Percentiles rank a stretch among this genome's conserved stretches.
Conservation (phyloP, 768 basidiomycete genomes). For the Boletus sp. region DNA sequence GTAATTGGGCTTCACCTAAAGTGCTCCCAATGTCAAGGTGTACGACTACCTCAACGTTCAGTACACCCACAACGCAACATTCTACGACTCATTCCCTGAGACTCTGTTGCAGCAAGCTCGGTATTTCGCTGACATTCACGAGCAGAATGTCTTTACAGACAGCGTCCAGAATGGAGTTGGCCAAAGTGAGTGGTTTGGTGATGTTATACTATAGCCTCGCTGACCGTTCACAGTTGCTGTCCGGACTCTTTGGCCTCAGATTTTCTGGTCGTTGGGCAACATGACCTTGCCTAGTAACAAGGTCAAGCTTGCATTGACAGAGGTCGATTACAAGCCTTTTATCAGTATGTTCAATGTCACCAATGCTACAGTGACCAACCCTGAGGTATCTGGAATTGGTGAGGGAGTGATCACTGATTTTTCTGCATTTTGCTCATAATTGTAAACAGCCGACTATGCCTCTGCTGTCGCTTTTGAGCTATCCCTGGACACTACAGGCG, state of each 20-base stretch:
- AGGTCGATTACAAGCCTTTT: slow-evolving; percentile 86
- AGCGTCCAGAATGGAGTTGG: slow-evolving; percentile 57
- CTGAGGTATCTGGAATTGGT: slow-evolving; percentile 65
- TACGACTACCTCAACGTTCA: slow-evolving; percentile 76
- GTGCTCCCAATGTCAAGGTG: slow-evolving; percentile 40
- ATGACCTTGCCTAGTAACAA: slow-evolving; percentile 73
- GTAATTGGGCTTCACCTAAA: neutral
- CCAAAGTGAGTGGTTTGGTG: slow-evolving; percentile 53
- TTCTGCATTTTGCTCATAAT: neutral
- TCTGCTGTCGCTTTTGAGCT: slow-evolving; percentile 75
- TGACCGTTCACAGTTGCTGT: slow-evolving; percentile 60
- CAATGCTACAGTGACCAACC: slow-evolving; percentile 54
- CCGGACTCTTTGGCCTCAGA: slow-evolving; percentile 67
- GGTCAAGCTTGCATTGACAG: slow-evolving; percentile 70
- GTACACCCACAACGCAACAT: slow-evolving; percentile 77
- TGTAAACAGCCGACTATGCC: slow-evolving; percentile 61
- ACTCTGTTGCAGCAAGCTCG: slow-evolving; percentile 69
- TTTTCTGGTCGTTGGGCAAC: slow-evolving; percentile 68
- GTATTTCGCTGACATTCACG: slow-evolving; percentile 73
- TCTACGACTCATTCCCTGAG: slow-evolving; percentile 66
- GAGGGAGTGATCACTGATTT: slow-evolving; percentile 26
- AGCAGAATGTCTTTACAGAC: slow-evolving; percentile 70
- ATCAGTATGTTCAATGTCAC: slow-evolving; percentile 81
- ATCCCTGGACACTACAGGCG: slow-evolving; percentile 55
- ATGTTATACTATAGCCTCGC: neutral